Conservation (phyloP, 164 flowering plant species). For the Dillenia suffruticosa region DNA sequence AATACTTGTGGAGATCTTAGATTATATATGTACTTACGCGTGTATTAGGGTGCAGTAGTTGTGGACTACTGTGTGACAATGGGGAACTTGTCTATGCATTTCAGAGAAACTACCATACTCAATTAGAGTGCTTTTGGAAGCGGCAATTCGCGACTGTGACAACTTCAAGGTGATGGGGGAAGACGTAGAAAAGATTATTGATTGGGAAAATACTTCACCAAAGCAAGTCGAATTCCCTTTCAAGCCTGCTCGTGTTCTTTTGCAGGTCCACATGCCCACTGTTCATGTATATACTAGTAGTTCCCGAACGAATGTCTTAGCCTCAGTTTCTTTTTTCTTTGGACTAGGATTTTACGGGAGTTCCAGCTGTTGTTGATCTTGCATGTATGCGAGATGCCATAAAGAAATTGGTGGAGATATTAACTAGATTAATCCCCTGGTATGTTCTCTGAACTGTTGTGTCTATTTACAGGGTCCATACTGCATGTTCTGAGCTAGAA, state of each 20-base stretch:
- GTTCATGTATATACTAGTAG: background rate
- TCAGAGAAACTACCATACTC: slow-evolving; percentile 78
- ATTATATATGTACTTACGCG: no score
- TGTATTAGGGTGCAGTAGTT: no score
- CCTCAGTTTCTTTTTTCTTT: background rate
- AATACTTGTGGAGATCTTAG: no score
- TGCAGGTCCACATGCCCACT: slow-evolving; percentile 48
- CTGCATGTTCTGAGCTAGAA: background rate
- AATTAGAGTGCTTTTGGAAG: slow-evolving; percentile 80
- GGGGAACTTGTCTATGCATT: slow-evolving; percentile 8
- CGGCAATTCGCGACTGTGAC: slow-evolving; percentile 93
- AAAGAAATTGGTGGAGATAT: slow-evolving; percentile 81
- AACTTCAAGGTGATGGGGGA: slow-evolving; percentile 78
- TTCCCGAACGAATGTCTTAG: background rate
- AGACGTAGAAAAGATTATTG: slow-evolving; percentile 95
- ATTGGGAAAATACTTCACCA: slow-evolving; percentile 90
- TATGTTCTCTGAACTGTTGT: slow-evolving; percentile 10
- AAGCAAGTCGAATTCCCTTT: slow-evolving; percentile 95
- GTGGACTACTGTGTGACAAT: no score
- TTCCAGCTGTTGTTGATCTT: slow-evolving; percentile 97
- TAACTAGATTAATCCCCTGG: slow-evolving; percentile 92
- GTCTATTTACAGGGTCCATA: background rate
- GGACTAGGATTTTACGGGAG: slow-evolving; percentile 91
- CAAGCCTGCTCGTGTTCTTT: slow-evolving; percentile 95
- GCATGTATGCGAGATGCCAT: slow-evolving; percentile 99